phyloP scores from a whole-genome alignment of 108 stramenopile genomes.

The Chaetoceros muelleri region DNA sequence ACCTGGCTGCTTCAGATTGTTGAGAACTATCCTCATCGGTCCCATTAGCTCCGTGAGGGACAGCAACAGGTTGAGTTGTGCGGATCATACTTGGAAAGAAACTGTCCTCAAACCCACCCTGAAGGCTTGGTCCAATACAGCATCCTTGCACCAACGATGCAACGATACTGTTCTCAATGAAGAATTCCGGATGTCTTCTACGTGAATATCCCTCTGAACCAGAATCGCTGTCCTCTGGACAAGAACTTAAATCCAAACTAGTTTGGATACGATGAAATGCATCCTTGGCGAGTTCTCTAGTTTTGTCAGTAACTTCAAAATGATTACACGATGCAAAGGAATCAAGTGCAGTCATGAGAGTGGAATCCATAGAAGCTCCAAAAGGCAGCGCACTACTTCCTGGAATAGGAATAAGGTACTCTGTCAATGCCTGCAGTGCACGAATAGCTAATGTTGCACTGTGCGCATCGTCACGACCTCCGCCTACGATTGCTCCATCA shows the following conservation, averaged over 20 bases:
- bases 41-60: not conserved
- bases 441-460: constrained; percentile 80
- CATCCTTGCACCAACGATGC: not conserved
- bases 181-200: constrained; percentile 17
- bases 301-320: constrained; percentile 44
- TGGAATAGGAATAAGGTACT: constrained; percentile 70
- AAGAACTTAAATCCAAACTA: constrained; percentile 25
- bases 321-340: constrained; percentile 51
- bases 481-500: constrained; percentile 82
- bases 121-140: not conserved
- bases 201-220: not conserved
- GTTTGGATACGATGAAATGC: constrained; percentile 71
- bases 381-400: constrained; percentile 68
- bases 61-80: not conserved
- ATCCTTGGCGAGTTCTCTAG: constrained; percentile 51
- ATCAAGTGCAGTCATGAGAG: constrained; percentile 58
- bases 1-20: not conserved
- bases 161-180: not conserved
- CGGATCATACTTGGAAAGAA: not conserved
- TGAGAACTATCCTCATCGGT: constrained; percentile 19
- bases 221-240: constrained; percentile 15
- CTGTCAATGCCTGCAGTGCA: constrained; percentile 60
- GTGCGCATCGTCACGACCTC: constrained; percentile 70
- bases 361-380: constrained; percentile 69
- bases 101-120: not conserved